Conservation (phyloP, 2,329 filamentous ascomycete species). For the Aspergillus candidus region DNA sequence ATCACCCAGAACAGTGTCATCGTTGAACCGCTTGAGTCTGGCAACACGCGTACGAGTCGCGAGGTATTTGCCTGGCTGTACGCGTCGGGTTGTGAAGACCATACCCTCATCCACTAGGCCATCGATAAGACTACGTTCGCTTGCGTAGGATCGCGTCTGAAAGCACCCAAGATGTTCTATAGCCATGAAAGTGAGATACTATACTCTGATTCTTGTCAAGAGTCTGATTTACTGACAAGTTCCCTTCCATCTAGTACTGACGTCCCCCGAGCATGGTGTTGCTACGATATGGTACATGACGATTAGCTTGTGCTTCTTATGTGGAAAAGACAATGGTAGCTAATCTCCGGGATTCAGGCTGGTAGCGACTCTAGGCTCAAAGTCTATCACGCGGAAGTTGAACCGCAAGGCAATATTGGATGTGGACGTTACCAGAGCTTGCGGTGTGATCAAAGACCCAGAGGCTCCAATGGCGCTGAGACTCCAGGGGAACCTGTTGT, state of each 20-base stretch:
- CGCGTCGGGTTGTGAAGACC: no score
- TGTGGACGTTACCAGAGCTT: conserved; percentile 81
- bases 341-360: conserved; percentile 54
- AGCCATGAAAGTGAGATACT: conserved; percentile 74
- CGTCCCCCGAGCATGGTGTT: conserved; percentile 80
- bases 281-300: conserved; percentile 78
- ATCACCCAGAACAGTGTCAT: no score
- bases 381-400: conserved; percentile 64
- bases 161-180: conserved; percentile 68
- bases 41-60: no score
- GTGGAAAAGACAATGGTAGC: background rate
- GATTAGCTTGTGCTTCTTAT: background rate
- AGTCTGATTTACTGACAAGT: conserved; percentile 15
- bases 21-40: no score
- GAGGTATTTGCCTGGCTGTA: no score
- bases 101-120: background rate
- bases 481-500: conserved; percentile 82
- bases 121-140: background rate
- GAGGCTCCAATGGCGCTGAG: conserved; percentile 83
- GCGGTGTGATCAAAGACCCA: conserved; percentile 77
- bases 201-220: background rate
- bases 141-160: background rate
- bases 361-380: conserved; percentile 77
- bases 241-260: conserved; percentile 55
- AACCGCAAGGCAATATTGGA: conserved; percentile 80